phyloP scores from a whole-genome alignment of 208 protist genomes.

The Acanthamoeba culbertsoni region DNA sequence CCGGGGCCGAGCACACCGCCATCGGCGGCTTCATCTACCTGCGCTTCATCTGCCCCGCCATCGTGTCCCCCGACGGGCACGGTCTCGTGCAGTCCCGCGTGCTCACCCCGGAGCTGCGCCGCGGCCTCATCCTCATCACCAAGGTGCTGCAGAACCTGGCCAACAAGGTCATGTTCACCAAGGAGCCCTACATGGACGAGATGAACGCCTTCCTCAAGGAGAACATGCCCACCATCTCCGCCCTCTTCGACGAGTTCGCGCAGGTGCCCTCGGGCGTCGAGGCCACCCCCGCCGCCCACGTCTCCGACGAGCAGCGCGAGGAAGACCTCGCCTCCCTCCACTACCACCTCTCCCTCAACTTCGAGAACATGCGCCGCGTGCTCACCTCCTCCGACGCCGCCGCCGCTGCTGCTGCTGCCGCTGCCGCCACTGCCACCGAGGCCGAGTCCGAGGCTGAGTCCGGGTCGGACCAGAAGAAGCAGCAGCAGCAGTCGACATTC shows the following conservation, averaged over 20 bases:
- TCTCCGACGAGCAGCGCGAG: constrained; percentile 49
- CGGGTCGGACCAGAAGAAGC: not conserved
- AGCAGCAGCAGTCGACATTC: not conserved
- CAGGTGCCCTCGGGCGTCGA: not conserved
- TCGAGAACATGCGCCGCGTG: constrained; percentile 58
- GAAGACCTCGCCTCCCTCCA: constrained; percentile 64
- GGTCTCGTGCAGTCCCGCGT: constrained; percentile 57
- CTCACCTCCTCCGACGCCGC: not conserved
- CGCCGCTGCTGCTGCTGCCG: too few species aligned
- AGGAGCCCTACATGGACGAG: constrained; percentile 72
- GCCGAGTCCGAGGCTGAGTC: not conserved
- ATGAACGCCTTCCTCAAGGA: constrained; percentile 68
- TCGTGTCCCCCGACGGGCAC: constrained; percentile 66
- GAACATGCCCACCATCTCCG: constrained; percentile 62
- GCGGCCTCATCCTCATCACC: constrained; percentile 71
- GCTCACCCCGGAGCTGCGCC: constrained; percentile 8
- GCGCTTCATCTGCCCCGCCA: constrained; percentile 76
- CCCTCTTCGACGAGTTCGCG: constrained; percentile 56
- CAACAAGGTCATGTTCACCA: constrained; percentile 67
- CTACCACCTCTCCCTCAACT: constrained; percentile 5
- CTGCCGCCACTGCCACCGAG: too few species aligned
- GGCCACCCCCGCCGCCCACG: not conserved
- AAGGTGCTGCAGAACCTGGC: constrained; percentile 78
- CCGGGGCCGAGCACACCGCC: constrained; percentile 49
- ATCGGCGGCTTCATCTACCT: constrained; percentile 77